Conservation (phyloP, 345 rosid genomes). For the Syzygium aqueum region DNA sequence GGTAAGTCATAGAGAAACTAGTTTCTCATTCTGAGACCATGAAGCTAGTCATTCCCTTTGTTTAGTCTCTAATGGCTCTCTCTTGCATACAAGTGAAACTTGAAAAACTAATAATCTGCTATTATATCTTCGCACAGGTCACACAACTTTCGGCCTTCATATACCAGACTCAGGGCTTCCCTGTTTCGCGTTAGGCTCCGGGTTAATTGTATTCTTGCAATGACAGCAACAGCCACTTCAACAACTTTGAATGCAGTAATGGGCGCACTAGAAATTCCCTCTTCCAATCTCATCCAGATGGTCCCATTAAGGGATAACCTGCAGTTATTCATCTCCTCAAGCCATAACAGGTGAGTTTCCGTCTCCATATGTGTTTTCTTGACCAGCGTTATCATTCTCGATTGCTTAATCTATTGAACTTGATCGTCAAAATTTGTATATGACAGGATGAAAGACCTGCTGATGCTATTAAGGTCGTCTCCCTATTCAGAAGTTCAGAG, state of each 20-base stretch:
- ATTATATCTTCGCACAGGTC: slow-evolving; percentile 48
- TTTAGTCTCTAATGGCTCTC: not conserved
- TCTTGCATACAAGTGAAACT: not conserved
- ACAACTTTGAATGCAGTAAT: slow-evolving; percentile 66
- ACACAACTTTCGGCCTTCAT: slow-evolving; percentile 95
- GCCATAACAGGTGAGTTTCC: slow-evolving; percentile 62
- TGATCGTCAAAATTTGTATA: not conserved
- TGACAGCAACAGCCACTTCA: slow-evolving; percentile 93
- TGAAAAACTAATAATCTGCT: not conserved
- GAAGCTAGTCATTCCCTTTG: not conserved
- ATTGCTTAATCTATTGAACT: not conserved
- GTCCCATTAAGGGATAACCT: slow-evolving; percentile 63
- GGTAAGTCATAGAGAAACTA: slow-evolving; percentile 43
- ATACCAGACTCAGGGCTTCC: slow-evolving; percentile 92
- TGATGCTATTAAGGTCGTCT: slow-evolving; percentile 56
- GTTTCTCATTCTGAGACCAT: not conserved
- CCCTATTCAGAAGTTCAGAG: slow-evolving; percentile 59
- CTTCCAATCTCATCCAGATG: slow-evolving; percentile 66
- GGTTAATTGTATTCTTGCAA: slow-evolving; percentile 75
- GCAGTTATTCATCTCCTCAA: slow-evolving; percentile 62
- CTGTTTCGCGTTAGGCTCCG: slow-evolving; percentile 52
- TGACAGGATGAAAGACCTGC: slow-evolving; percentile 76
- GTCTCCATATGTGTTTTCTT: not conserved
- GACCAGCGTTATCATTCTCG: not conserved
- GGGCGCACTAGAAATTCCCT: slow-evolving; percentile 85